These are phyloP conservation scores for Polygonum maritimum DNA, from an alignment of 148 eudicot genomes.

Conservation along the genomic window DNA sequence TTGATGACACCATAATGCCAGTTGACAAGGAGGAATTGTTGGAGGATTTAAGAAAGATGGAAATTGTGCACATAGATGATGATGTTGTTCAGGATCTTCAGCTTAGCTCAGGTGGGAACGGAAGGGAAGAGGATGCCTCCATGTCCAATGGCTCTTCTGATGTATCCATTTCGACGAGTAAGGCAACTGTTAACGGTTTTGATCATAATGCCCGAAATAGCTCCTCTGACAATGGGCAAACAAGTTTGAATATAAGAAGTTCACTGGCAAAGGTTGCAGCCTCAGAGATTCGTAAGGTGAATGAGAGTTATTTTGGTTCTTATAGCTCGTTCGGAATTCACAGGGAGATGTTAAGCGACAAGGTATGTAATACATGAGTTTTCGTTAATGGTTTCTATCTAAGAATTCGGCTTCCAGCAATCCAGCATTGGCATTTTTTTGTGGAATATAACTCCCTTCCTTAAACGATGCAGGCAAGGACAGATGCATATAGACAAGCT, in stretches of 20 bases:
- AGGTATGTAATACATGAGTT: constrained; percentile 36
- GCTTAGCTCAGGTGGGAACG: constrained; percentile 22
- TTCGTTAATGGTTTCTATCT: background rate
- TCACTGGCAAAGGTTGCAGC: constrained; percentile 36
- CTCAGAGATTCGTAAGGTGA: constrained; percentile 46
- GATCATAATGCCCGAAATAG: constrained; percentile 6
- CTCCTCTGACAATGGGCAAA: constrained; percentile 15
- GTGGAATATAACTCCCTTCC: background rate
- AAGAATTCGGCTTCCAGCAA: background rate
- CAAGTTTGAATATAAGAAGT: constrained; percentile 13
- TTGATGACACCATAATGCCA: constrained; percentile 23
- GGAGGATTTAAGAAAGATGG: constrained; percentile 28
- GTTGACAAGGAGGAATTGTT: constrained; percentile 38
- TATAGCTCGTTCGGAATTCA: constrained; percentile 96
- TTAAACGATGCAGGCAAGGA: constrained; percentile 52
- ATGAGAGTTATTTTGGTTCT: constrained; percentile 75
- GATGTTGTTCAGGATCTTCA: constrained; percentile 21
- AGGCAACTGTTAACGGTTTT: constrained; percentile 20
- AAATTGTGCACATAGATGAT: constrained; percentile 28
- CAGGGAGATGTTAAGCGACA: constrained; percentile 94
- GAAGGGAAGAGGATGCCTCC: constrained; percentile 19
- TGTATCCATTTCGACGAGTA: constrained; percentile 13
- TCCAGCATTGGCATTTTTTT: background rate
- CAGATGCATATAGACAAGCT: constrained; percentile 83
- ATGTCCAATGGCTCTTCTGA: constrained; percentile 13